Base-by-base conservation (phyloP, 495 filamentous ascomycete species). In the Neurospora tetrasperma region DNA sequence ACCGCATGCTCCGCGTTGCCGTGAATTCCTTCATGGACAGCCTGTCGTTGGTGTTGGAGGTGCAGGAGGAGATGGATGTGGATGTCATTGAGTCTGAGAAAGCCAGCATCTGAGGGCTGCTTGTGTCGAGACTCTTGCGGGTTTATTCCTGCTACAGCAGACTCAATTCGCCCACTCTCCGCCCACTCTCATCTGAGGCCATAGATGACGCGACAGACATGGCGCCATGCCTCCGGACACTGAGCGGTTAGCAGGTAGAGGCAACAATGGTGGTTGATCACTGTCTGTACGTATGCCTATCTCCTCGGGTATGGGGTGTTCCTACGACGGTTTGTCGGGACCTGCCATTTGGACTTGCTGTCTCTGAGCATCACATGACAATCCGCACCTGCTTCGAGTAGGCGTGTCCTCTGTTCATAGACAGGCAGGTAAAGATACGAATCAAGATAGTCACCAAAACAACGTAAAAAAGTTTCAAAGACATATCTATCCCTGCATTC, bases 1-100 rank as follows among this genome's bases (percentile, higher is more conserved):
- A 97, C 75, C 90, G 96, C 72, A 98, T 98, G 96, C 86, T 99
- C 74, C 90, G 96, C 18, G 96, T 99, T 11, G 93, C 96, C 16
- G 95, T 97, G 75, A 99, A 99, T 83, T 94, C 95, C n/a, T 97
- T 97, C 78, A 93, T 98, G 86, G 96, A 98, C 74, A 96, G 92
- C 75, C 76, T 98, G 39, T 88, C 90, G 11, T 88, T 97, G 43
- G 89, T 98, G 0, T 79, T 98, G 62, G 91, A 91, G 42, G 90
- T 96, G 0, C 96, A 96, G 90, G 88, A 91, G 77, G 92, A 97
- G 80, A 79, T 98, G 73, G 96, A 98, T 83, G 87, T 91, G 20
- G 96, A 98, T 84, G 91, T 94, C 10, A 78, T 97, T 16, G 79
- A 79, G 39, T 69, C 54, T 14, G 54, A 66, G 27, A 66, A 35